Percentiles rank a stretch among this genome's conserved stretches.
These are phyloP conservation scores for Xylariaceae sp. DNA, from an alignment of 2,329 filamentous ascomycete species.

Conservation along the genomic window DNA sequence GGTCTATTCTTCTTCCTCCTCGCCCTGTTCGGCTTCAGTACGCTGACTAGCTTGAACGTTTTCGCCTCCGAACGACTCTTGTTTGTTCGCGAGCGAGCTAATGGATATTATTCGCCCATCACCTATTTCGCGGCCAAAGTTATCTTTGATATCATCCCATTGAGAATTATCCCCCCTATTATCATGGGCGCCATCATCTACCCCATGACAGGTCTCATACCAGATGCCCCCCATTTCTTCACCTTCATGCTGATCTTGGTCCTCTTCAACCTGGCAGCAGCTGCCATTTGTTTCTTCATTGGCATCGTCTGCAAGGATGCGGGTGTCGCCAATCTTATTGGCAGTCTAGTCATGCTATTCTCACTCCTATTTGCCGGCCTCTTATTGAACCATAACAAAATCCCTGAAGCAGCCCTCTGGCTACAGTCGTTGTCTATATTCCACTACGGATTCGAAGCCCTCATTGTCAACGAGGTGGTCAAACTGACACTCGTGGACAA, in stretches of 20 bases:
- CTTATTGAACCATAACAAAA: conserved; percentile 89
- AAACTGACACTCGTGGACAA: conserved; percentile 85
- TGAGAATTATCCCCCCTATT: conserved; percentile 90
- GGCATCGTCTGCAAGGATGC: conserved; percentile 91
- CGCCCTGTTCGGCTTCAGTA: conserved; percentile 94
- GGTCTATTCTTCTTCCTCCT: conserved; percentile 97
- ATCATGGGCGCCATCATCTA: conserved; percentile 96
- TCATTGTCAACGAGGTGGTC: conserved; percentile 95
- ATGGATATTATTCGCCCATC: conserved; percentile 90
- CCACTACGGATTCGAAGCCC: conserved; percentile 92
- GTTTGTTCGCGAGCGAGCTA: conserved; percentile 89
- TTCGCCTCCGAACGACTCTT: conserved; percentile 87
- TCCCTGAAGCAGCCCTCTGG: conserved; percentile 80
- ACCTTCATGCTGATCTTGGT: conserved; percentile 89
- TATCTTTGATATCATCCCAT: conserved; percentile 93
- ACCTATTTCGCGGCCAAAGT: conserved; percentile 95
- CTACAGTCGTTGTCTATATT: conserved; percentile 93
- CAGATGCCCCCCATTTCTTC: conserved; percentile 77
- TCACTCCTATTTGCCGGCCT: conserved; percentile 91
- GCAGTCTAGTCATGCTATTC: conserved; percentile 95
- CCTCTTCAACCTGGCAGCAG: conserved; percentile 91
- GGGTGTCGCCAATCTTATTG: conserved; percentile 87
- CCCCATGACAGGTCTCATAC: conserved; percentile 90
- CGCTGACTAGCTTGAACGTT: conserved; percentile 85
- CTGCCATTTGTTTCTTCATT: conserved; percentile 90